Evolutionary conservation across 148 eudicot species (phyloP), one percentile per base, ranked within the genome.

Genomic region (Persicaria tinctoria): DNA sequence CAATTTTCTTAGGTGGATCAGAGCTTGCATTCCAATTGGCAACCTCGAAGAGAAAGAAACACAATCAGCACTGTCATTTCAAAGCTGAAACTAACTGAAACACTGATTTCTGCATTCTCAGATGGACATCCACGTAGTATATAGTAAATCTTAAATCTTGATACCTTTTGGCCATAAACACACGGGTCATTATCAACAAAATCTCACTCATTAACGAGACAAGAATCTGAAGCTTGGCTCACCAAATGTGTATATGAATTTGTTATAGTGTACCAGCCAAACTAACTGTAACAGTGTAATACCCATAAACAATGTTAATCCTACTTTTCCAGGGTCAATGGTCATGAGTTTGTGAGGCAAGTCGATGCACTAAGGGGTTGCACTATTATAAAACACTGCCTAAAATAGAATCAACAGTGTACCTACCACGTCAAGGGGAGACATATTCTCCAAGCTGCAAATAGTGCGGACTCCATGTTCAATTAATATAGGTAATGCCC

Each of bases 391-490:
- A 66, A 17, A 66, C 41, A 66, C 70, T 13, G n/a, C 17, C 14
- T 66, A 32, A 5, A 57, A 57, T 38, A 32, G n/a, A 32, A 11
- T 11, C 38, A 66, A 16, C 48, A 66, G 62, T 48, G 70, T 44
- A 59, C 86, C 79, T 74, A 94, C 98, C 83, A 60, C 75, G 83
- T 94, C 96, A 87, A 91, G 87, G 72, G 86, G 72, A 68, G 96
- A 88, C 85, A 87, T 83, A 85, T 87, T 87, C 83, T 94, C 98
- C 90, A 94, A 87, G 89, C 91, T 88, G 84, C 98, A 91, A 79
- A 94, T 80, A 74, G 90, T 86, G 12, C 85, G 86, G 38, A 81
- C 97, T 53, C 98, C 97, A 74, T 89, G 87, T 81, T 95, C 97
- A 79, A 95, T 74, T 60, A 95, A 76, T 81, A 89, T 70, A 76